These are phyloP conservation scores for Globomyces pollinis-pini DNA, from an alignment of 192 early-diverging fungal genomes.

Conservation along the genomic window DNA sequence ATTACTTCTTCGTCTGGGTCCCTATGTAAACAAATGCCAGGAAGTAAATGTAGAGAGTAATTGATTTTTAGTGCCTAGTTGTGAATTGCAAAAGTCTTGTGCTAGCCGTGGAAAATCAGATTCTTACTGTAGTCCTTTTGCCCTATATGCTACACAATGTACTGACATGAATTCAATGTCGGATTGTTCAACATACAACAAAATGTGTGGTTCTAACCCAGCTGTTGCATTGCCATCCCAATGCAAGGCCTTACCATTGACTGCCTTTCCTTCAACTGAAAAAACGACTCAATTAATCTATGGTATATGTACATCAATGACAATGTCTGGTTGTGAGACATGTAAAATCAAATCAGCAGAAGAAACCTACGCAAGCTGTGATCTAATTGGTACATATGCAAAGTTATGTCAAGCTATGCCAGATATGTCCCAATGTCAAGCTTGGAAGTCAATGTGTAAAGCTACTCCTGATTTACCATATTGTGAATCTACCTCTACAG, in stretches of 20 bases:
- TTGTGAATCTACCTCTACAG: conserved; percentile 7
- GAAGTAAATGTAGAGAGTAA: too few relatives aligned
- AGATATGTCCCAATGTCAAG: conserved; percentile 47
- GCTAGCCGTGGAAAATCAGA: neutral
- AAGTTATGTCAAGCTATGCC: conserved; percentile 57
- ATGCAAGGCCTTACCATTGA: conserved; percentile 22
- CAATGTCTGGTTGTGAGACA: conserved; percentile 28
- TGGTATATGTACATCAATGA: conserved; percentile 38
- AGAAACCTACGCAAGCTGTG: conserved; percentile 37
- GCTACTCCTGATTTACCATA: conserved; percentile 14
- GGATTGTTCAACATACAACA: conserved; percentile 12
- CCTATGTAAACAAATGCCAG: conserved; percentile 3
- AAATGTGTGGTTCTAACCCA: conserved; percentile 12
- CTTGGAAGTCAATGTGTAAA: conserved; percentile 43
- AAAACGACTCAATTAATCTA: conserved; percentile 36
- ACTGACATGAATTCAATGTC: conserved; percentile 11
- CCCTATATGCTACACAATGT: conserved; percentile 38
- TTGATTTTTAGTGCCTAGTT: neutral
- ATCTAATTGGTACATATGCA: conserved; percentile 46
- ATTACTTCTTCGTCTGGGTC: neutral
- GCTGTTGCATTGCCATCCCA: conserved; percentile 6
- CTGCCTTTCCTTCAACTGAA: conserved; percentile 35
- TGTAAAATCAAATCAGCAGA: conserved; percentile 14
- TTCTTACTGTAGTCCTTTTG: conserved; percentile 40
- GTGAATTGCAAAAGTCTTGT: neutral